Base-by-base conservation (phyloP, 2,329 filamentous ascomycete genomes). In the Aspergillus brasiliensis region DNA sequence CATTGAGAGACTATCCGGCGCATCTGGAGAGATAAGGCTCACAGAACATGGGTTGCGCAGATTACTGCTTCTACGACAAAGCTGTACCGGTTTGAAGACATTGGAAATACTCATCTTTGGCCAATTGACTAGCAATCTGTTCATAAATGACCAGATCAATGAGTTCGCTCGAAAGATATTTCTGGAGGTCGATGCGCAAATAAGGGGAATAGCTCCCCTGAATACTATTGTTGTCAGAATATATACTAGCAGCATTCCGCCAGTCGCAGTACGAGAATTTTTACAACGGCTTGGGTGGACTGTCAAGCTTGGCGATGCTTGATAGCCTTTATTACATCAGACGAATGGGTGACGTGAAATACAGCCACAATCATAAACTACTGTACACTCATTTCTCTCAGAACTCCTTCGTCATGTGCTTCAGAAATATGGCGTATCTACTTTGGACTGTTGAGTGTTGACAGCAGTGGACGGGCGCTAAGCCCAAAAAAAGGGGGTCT, bases 241-340 rank as follows among this genome's bases (percentile, higher is more conserved):
- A 10, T 53, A 7, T 47, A 5, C 11, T 15, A 38, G 40, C 23
- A 52, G 56, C 27, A 21, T 42, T 34, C 31, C n/a, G n/a, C n/a
- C 38, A 10, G 23, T 28, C 2, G 38, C 48, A 11, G 17, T 44
- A 23, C 23, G 6, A 34, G 56, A 56, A 13, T 53, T 56, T 28
- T 17, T 59, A 11, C 31, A 59, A 56, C 27, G 23, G 23, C 51
- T 61, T 44, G 59, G 59, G 8, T 61, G 59, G 59, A 34, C 49
- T 37, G 52, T 61, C 15, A 47, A 52, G 46, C 7, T 46, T 5
- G 52, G 52, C 19, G 15, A 59, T 11, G 31, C 31, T 21, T 23
- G 17, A 21, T 46, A 46, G 34, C 2, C 34, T 7, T 44, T 5
- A 5, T 21, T 40, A 23, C 44, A 19, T 5, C 38, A 42, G 1